Base-by-base conservation (phyloP, 257 asterid genomes). In the Scutellaria minor region DNA sequence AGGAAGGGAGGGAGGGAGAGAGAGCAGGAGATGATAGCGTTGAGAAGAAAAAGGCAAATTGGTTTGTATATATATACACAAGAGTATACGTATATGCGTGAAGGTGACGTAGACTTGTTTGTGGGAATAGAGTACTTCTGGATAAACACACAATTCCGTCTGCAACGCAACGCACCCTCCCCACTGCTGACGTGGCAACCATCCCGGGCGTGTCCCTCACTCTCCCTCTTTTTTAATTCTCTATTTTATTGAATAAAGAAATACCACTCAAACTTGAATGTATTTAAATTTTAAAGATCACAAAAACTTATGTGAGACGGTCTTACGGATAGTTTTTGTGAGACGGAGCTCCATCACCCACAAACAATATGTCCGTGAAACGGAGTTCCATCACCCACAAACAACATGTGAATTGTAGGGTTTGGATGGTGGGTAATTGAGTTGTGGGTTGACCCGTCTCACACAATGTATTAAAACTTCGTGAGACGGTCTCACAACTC, bases 111-210 rank as follows among this genome's bases (percentile, higher is more conserved):
- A 5, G 81, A 4, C 0, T 61, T 59, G 51, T 45, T 56, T 52
- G 45, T 14, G 64, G 42, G 64, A 24, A 31, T 24, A 6, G 59
- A 53, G 56, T 58, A 24, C 66, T 46, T 77, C 65, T 70, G 76
- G 80, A 81, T 81, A 77, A 60, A 74, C 75, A 75, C 20, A 60
- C n/a, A 35, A 55, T 40, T 62, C 18, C 55, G 6, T 70, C 64
- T 48, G 42, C 22, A 12, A n/a, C 14, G 53, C 75, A 8, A 7
- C 9, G 51, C 76, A 64, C 75, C 64, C 44, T 15, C 15, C 41
- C 65, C 13, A 4, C 12, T 14, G 51, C 54, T 77, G 81, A 77
- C 75, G 72, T 55, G 78, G 75, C 63, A 5, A 51, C 57, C 18
- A 2, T 4, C 0, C n/a, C 4, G 77, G 77, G 81, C 81, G 81